Conservation (phyloP, 345 rosid genomes). For the Geranium brycei region DNA sequence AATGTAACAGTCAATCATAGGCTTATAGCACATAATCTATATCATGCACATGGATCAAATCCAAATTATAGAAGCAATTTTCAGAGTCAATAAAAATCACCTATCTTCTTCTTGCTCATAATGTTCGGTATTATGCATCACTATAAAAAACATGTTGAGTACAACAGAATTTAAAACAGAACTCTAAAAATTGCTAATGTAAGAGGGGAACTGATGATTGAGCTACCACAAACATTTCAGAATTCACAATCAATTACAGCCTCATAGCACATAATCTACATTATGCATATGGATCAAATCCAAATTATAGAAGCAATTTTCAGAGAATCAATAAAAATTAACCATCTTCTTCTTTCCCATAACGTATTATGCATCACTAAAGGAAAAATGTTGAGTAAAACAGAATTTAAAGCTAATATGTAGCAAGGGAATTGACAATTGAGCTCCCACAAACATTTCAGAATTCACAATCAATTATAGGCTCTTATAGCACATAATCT, state of each 20-base stretch:
- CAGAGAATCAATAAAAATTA: background rate
- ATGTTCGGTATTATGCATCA: too few species aligned
- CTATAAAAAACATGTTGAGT: too few species aligned
- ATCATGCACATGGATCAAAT: too few species aligned
- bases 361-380: too few species aligned
- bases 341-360: constrained; percentile 1
- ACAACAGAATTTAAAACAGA: too few species aligned
- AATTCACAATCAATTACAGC: background rate
- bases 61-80: background rate
- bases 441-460: background rate
- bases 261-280: too few species aligned
- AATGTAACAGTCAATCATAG: too few species aligned
- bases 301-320: background rate
- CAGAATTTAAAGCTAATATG: too few species aligned
- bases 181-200: background rate
- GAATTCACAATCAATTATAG: background rate
- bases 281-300: too few species aligned
- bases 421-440: background rate
- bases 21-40: too few species aligned
- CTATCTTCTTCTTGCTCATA: constrained; percentile 3
- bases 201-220: background rate
- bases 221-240: background rate
- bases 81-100: background rate
- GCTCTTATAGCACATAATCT: too few species aligned
- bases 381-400: too few species aligned